Base-by-base conservation (phyloP, 2,329 filamentous ascomycete genomes). In the Arthrobotrys megalospora region DNA sequence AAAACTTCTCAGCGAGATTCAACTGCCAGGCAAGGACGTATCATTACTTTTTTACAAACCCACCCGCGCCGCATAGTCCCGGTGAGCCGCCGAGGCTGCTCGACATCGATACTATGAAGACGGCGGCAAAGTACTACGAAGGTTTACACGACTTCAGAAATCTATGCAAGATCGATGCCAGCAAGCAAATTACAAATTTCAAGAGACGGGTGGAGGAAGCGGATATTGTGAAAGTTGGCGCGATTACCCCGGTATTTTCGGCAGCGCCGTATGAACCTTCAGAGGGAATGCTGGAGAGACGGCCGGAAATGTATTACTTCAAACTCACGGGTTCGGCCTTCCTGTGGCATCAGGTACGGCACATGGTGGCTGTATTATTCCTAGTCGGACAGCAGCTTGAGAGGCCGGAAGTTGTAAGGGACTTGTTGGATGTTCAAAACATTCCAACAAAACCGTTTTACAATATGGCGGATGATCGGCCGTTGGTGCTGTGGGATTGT, bases 1-100 rank as follows among this genome's bases (percentile, higher is more conserved):
- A 88, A 7, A 89, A 89, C 79, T 99, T 99, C 84, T 94, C 93
- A 38, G 96, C 96, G 3, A 91, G 96, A 47, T 97, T 97, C 87
- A 94, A 92, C 67, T 99, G 96, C 85, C 90, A 91, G 79, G 94
- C 97, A 85, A 89, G 96, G 21, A 91, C 92, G 80, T 99, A 99
- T 86, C 91, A 93, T 73, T 99, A 99, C 85, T 98, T 97, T 87
- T 99, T 99, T 86, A 98, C 96, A 0, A 93, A 97, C 83, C 96
- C 96, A 0, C 79, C 80, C 0, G 58, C 70, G 3, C 67, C 75
- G 19, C 64, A 71, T 34, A 58, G 48, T 38, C 38, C 53, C 8
- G 70, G 72, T 3, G 69, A 76, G 10, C 86, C 90, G 1, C 93
- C 93, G 0, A 87, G 89, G 3, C 96, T 92, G 90, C 88, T 99